Evolutionary conservation across 139 green algal genomes (phyloP), one percentile per base, ranked within the genome.

Genomic region (Pseudopediastrum boryanum): DNA sequence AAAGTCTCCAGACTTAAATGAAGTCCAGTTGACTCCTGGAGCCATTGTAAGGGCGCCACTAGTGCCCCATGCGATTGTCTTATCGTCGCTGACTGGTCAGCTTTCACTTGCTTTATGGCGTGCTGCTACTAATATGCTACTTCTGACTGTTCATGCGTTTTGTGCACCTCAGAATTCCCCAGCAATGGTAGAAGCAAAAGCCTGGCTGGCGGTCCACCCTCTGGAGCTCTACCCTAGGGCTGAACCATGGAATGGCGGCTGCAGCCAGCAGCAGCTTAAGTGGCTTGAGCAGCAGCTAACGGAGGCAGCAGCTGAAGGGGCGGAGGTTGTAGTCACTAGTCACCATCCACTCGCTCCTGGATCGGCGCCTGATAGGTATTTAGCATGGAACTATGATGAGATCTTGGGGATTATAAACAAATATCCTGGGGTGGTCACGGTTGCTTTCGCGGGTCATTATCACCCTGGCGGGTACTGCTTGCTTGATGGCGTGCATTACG

Each of bases 211-310:
- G 0, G 44, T 46, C 6, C 89, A 93, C 63, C 85, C 85, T 4
- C 79, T 48, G 23, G 43, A 84, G 19, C 39, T 64, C 35, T 39
- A 92, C 44, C 79, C 85, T 0, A 87, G 94, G 21, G 88, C 91
- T 75, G 27, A 51, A 27, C 42, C 48, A 38, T 95, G 91, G 91
- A 95, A 95, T 59, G 91, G 91, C 13, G 91, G 88, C 31, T 6
- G 91, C 3, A 75, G 72, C 36, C 48, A 54, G 9, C 27, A 65
- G 41, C 87, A 92, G 70, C 43, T 89, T 61, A 63, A 10, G 50
- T 89, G 77, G 78, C 70, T 87, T 50, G 23, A 50, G 5, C 23
- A 58, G 13, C 29, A 78, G 31, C 77, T 87, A 23, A 35, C 12
- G 29, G 33, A 43, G 8, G 83, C 78, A 52, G 71, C 72, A 48